Base-by-base conservation (phyloP, 805 yeast species). In the Millerago galiae region DNA sequence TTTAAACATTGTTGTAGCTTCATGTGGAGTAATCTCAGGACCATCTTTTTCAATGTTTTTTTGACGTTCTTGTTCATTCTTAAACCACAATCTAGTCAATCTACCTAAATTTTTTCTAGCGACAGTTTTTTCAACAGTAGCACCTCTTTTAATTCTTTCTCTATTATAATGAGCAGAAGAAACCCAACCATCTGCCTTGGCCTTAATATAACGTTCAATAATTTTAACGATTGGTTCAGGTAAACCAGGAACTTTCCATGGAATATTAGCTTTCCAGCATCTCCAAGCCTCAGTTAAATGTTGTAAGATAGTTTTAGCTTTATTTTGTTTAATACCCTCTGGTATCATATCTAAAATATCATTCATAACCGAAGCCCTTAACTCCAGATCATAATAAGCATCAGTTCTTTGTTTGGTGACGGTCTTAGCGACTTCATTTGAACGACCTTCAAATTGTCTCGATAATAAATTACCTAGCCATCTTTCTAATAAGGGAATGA, bases 241-340 rank as follows among this genome's bases (percentile, higher is more conserved):
- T 64, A 93, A 69, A 0, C 98, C 98, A 1, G 96, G 95, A 13
- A 93, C 98, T 52, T 87, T 81, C 98, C 98, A 93, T 0, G 97
- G 96, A 45, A 93, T 83, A 57, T 93, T 91, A 3, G 99, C 99
- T 61, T 93, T 93, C 99, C 99, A 93, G 61, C 98, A 93, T 60
- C 99, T 71, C 99, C 99, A 93, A 0, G 99, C 99, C 61, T 93
- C 99, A 58, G 95, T 85, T 44, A 93, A 70, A 62, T 93, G 99
- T 55, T 93, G 98, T 37, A 93, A 63, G 41, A 93, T 83, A 0
- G 95, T 80, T 54, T 84, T 83, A 1, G 96, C 79, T 59, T 88
- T 90, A 49, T 77, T 84, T 55, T 87, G 93, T 54, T 86, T 83
- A 47, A 93, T 74, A 2, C 95, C 95, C 48, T 88, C 96, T 0